Conservation (phyloP, 208 protist species). For the Trypanosoma grayi region DNA sequence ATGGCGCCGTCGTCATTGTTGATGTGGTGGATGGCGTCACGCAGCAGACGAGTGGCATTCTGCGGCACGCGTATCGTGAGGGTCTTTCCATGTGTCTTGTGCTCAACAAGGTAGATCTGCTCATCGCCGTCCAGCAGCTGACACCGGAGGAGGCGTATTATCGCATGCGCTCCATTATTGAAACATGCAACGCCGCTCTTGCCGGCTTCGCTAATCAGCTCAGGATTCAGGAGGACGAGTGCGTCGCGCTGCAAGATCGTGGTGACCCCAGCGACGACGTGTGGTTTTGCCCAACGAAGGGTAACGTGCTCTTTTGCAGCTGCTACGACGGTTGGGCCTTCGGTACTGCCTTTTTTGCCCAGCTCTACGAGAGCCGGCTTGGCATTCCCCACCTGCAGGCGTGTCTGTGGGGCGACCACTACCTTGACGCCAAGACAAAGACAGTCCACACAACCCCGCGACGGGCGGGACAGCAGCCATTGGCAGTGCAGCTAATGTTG, state of each 20-base stretch:
- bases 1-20: slow-evolving; percentile 97
- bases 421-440: slow-evolving; percentile 95
- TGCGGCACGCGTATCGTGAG: slow-evolving; percentile 96
- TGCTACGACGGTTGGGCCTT: slow-evolving; percentile 94
- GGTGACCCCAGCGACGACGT: slow-evolving; percentile 87
- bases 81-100: slow-evolving; percentile 95
- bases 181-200: slow-evolving; percentile 92
- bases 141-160: slow-evolving; percentile 90
- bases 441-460: slow-evolving; percentile 63
- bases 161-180: slow-evolving; percentile 92
- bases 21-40: slow-evolving; percentile 99
- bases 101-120: slow-evolving; percentile 99
- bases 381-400: slow-evolving; percentile 58
- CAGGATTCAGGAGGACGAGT: slow-evolving; percentile 79
- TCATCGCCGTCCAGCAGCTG: slow-evolving; percentile 94
- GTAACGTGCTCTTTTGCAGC: slow-evolving; percentile 98
- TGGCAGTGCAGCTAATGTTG: slow-evolving; percentile 97
- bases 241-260: slow-evolving; percentile 56
- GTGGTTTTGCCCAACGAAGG: slow-evolving; percentile 95
- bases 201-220: slow-evolving; percentile 81
- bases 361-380: slow-evolving; percentile 89
- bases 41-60: slow-evolving; percentile 93
- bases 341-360: slow-evolving; percentile 86
- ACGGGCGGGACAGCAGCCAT: slow-evolving; percentile 76
- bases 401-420: slow-evolving; percentile 97